Evolutionary conservation across 176 grass and related monocot species (phyloP).

Genomic region (Coix lacrymajobi): DNA sequence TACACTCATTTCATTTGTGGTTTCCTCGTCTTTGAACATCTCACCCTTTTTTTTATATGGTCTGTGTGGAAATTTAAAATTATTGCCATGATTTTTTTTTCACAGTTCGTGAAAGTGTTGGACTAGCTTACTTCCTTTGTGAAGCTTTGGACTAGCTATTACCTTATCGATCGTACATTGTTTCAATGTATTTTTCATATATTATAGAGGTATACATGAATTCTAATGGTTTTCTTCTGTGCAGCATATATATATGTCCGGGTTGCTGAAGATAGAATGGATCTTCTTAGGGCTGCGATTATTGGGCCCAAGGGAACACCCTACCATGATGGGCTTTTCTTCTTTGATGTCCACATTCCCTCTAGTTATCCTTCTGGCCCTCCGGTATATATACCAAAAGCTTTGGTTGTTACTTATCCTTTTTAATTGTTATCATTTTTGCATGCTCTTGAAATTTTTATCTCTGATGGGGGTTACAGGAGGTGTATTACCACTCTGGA

Average conservation of each 20-base stretch:
- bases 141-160: not conserved
- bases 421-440: not conserved
- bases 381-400: constrained; percentile 45
- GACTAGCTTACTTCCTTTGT: not conserved
- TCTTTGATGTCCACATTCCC: constrained; percentile 79
- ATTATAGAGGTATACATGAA: not conserved
- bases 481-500: constrained; percentile 61
- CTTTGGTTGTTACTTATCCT: not conserved
- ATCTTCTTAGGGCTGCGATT: constrained; percentile 86
- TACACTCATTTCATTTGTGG: not conserved
- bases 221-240: constrained; percentile 20
- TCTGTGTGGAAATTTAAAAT: not conserved
- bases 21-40: not conserved
- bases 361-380: constrained; percentile 51
- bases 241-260: constrained; percentile 68
- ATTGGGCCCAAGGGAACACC: constrained; percentile 82
- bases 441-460: not conserved
- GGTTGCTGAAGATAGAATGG: constrained; percentile 86
- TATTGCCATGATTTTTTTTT: not conserved
- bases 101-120: not conserved
- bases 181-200: not conserved
- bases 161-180: not conserved
- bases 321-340: constrained; percentile 90
- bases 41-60: not conserved
- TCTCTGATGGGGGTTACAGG: constrained; percentile 36